Percentiles rank a stretch among this genome's conserved stretches.
phyloP scores from a whole-genome alignment of 177 flowering plant genomes.

The Tripterygium wilfordii region DNA sequence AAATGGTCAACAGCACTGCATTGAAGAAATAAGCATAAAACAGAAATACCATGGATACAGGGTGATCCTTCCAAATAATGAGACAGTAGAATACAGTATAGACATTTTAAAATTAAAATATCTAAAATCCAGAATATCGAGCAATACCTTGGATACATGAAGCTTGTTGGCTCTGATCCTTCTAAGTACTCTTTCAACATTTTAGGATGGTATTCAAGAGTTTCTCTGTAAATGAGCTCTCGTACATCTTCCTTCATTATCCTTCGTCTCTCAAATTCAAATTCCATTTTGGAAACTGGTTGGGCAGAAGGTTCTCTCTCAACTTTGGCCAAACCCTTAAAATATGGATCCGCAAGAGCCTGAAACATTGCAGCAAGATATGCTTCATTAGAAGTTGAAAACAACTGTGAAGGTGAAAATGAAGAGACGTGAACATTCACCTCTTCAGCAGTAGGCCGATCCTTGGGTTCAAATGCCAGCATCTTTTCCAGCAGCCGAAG shows the following conservation, averaged over 20 bases:
- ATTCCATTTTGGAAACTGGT: conserved; percentile 95
- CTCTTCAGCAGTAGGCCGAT: conserved; percentile 95
- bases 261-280: conserved; percentile 95
- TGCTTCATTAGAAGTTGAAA: conserved; percentile 2
- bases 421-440: conserved; percentile 21
- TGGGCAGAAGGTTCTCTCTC: conserved; percentile 97
- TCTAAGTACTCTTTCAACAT: conserved; percentile 86
- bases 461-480: conserved; percentile 97
- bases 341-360: conserved; percentile 99
- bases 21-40: background rate
- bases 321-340: conserved; percentile 86
- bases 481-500: conserved; percentile 83
- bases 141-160: conserved; percentile 96
- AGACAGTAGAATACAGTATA: too few relatives aligned
- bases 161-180: conserved; percentile 79
- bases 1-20: conserved; percentile 98
- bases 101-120: too few relatives aligned
- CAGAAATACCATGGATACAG: too few relatives aligned
- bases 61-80: too few relatives aligned
- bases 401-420: background rate
- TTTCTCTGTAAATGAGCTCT: conserved; percentile 88
- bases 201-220: conserved; percentile 92
- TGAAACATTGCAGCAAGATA: conserved; percentile 23
- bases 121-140: background rate
- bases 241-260: conserved; percentile 91